Evolutionary conservation across 2,329 filamentous ascomycete species (phyloP).

Genomic region (Cadophora sp.): DNA sequence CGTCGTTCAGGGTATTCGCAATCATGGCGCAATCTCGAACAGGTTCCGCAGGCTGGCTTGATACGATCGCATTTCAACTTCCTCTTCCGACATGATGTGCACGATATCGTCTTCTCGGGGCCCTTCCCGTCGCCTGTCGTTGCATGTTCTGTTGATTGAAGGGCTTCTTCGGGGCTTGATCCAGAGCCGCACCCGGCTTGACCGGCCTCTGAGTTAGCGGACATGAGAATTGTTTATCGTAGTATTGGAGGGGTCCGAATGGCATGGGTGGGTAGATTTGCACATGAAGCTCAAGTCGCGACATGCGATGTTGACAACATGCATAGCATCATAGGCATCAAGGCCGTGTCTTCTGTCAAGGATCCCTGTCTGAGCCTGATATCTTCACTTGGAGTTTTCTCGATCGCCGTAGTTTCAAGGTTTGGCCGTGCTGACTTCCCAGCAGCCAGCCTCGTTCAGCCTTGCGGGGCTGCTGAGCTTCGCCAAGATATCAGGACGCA

Average conservation of each 20-base stretch:
- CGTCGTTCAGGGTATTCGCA: slow-evolving; percentile 90
- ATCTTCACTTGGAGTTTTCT: slow-evolving; percentile 10
- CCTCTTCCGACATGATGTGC: slow-evolving; percentile 80
- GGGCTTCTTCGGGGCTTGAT: slow-evolving; percentile 8
- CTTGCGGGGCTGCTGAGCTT: background rate
- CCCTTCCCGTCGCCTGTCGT: slow-evolving; percentile 23
- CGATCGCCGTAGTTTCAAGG: background rate
- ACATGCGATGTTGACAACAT: background rate
- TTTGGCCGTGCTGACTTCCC: background rate
- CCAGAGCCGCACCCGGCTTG: slow-evolving; percentile 1
- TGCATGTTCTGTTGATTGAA: background rate
- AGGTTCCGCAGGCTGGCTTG: slow-evolving; percentile 82
- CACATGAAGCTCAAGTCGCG: background rate
- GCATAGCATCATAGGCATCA: background rate
- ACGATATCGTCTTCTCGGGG: slow-evolving; percentile 70
- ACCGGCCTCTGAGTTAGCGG: slow-evolving; percentile 11
- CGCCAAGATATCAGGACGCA: background rate
- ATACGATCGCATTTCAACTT: slow-evolving; percentile 88
- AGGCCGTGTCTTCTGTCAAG: background rate
- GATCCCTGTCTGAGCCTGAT: background rate
- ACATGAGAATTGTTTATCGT: background rate
- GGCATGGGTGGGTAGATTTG: background rate
- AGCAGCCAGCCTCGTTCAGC: slow-evolving; percentile 9
- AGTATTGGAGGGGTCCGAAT: background rate
- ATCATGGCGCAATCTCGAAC: slow-evolving; percentile 73